A percentile compares a stretch with the other conserved stretches of the same genome.
Evolutionary conservation across 768 basidiomycete species (phyloP).

Genomic region (Austroboletus eburneus): DNA sequence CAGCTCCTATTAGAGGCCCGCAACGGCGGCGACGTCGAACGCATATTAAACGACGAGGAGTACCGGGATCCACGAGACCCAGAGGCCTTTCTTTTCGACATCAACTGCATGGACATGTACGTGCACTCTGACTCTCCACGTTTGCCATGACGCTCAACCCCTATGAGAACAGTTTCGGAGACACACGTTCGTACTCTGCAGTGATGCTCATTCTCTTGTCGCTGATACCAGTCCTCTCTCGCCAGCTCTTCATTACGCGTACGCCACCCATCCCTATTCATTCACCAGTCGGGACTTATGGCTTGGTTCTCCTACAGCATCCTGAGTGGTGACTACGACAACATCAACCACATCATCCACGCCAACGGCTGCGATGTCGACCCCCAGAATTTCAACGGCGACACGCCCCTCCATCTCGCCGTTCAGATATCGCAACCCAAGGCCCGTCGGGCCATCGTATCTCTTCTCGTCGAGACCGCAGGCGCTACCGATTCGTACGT

Average conservation of each 20-base stretch:
- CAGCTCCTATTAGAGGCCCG: slow-evolving; percentile 23
- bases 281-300: neutral
- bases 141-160: neutral
- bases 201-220: slow-evolving; percentile 1
- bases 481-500: slow-evolving; percentile 25
- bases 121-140: slow-evolving; percentile 2
- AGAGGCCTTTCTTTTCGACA: slow-evolving; percentile 24
- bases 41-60: slow-evolving; percentile 18
- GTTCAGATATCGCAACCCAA: slow-evolving; percentile 13
- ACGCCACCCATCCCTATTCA: slow-evolving; percentile 3
- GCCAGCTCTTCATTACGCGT: slow-evolving; percentile 32
- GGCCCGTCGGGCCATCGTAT: slow-evolving; percentile 20
- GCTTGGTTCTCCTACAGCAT: slow-evolving; percentile 9
- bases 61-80: slow-evolving; percentile 16
- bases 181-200: slow-evolving; percentile 25
- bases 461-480: slow-evolving; percentile 18
- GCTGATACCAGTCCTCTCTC: slow-evolving; percentile 7
- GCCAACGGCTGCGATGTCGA: slow-evolving; percentile 29
- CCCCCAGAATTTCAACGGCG: slow-evolving; percentile 18
- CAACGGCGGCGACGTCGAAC: slow-evolving; percentile 23
- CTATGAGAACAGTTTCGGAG: slow-evolving; percentile 17
- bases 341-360: slow-evolving; percentile 24
- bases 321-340: slow-evolving; percentile 9
- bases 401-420: slow-evolving; percentile 30
- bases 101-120: slow-evolving; percentile 30